Base-by-base conservation (phyloP, 2,329 filamentous ascomycete species). In the Neofusicoccum cordaticola region DNA sequence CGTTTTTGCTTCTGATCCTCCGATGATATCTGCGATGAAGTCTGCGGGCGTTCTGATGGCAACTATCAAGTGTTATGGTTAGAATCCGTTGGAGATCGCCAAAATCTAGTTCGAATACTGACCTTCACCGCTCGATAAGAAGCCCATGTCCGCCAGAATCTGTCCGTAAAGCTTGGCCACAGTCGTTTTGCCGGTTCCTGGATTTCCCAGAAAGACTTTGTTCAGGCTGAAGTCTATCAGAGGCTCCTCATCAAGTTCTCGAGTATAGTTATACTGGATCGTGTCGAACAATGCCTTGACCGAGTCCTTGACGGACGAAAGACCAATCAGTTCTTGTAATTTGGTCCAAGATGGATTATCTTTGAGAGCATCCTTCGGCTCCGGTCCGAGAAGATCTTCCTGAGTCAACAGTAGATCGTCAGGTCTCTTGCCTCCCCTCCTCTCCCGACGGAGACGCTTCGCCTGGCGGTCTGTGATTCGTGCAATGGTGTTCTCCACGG, bases 131-230 rank as follows among this genome's bases (percentile, higher is more conserved):
- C 85, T 90, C 0, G 85, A 89, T 0, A 93, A 73, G 1, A 91
- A 68, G 0, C 90, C 90, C 4, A 93, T 74, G 63, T 90, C 85
- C 0, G 84, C 86, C 0, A 93, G 79, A 1, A 93, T 88, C 44
- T 82, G 77, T 0, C 88, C 90, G 68, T 92, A 93, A 0, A 92
- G 75, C 71, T 90, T 91, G 0, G 89, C 91, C 0, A 93, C 87
- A 0, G 88, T 88, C 0, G 90, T 93, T 69, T 93, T 93, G 0
- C 90, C 90, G 0, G 90, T 93, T 0, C 91, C 90, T 0, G 91
- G 90, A 1, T 82, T 84, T 0, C 90, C 90, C 0, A 92, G 71
- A 63, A 93, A 91, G 1, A 92, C 85, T 7, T 83, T 81, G 72
- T 92, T 93, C 0, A 92, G 79, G 0, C 83, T 86, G 60, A 86